phyloP scores from a whole-genome alignment of 1,284 basidiomycete species.

The Papiliotrema flavescens region DNA sequence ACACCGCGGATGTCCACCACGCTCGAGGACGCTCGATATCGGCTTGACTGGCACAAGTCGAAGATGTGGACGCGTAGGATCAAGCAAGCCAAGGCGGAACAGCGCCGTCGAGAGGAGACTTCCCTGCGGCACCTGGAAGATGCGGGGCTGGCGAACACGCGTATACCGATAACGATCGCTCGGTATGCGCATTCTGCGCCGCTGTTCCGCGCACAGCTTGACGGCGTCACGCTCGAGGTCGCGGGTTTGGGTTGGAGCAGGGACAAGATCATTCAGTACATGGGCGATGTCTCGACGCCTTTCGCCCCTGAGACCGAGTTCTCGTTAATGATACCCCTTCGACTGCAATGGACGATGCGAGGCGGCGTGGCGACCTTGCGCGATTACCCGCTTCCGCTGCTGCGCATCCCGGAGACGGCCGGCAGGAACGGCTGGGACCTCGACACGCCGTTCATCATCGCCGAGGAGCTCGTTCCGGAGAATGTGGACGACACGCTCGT shows the following conservation, averaged over 20 bases:
- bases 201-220: constrained; percentile 67
- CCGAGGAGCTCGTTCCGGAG: constrained; percentile 75
- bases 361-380: constrained; percentile 66
- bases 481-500: constrained; percentile 59
- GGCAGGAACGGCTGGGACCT: constrained; percentile 42
- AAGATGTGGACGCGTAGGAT: constrained; percentile 69
- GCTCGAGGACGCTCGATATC: constrained; percentile 67
- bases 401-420: constrained; percentile 47
- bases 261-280: constrained; percentile 55
- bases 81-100: constrained; percentile 48
- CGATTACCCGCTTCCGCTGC: constrained; percentile 61
- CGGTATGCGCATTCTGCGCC: constrained; percentile 59
- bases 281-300: constrained; percentile 39
- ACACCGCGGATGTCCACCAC: constrained; percentile 54
- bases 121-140: constrained; percentile 40
- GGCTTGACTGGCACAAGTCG: constrained; percentile 71
- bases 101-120: constrained; percentile 51
- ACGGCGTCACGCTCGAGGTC: constrained; percentile 60
- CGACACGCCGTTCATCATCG: constrained; percentile 77
- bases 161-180: constrained; percentile 52
- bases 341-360: constrained; percentile 67
- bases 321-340: constrained; percentile 78
- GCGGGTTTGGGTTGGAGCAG: constrained; percentile 55
- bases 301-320: constrained; percentile 71
- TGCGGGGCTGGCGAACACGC: constrained; percentile 13